These are phyloP conservation scores for Mucor piriformis DNA, from an alignment of 371 early-diverging fungal species.

Conservation along the genomic window DNA sequence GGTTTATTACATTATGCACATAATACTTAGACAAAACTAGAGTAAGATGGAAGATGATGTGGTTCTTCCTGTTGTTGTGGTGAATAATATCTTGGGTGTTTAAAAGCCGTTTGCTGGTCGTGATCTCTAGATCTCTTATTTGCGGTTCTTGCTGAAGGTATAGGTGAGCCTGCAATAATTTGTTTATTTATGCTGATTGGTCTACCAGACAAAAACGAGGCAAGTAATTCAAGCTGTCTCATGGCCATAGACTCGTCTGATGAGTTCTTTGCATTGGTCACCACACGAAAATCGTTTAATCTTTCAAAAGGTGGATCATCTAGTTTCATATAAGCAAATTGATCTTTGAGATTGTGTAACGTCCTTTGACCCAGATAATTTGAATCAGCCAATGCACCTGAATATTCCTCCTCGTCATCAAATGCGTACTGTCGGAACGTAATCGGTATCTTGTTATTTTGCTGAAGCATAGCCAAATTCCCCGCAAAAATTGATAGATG, in stretches of 20 bases:
- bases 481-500: slow-evolving; percentile 46
- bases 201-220: slow-evolving; percentile 23
- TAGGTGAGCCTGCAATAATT: neutral
- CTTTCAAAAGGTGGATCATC: slow-evolving; percentile 54
- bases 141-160: neutral
- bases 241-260: slow-evolving; percentile 1
- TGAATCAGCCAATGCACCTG: slow-evolving; percentile 13
- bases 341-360: slow-evolving; percentile 20
- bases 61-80: neutral
- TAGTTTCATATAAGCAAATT: slow-evolving; percentile 22
- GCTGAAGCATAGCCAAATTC: slow-evolving; percentile 39
- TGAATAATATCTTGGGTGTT: neutral
- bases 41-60: neutral
- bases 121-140: slow-evolving; percentile 3
- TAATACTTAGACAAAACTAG: neutral
- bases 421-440: slow-evolving; percentile 45
- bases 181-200: neutral
- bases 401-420: slow-evolving; percentile 29
- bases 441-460: slow-evolving; percentile 44
- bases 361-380: slow-evolving; percentile 31
- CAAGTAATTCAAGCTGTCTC: slow-evolving; percentile 24
- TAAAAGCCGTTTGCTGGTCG: neutral
- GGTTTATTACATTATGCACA: no score
- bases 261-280: slow-evolving; percentile 11
- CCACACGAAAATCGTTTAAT: slow-evolving; percentile 24